Base-by-base conservation (phyloP, 2,329 filamentous ascomycete genomes). In the Xylariaceae sp. region DNA sequence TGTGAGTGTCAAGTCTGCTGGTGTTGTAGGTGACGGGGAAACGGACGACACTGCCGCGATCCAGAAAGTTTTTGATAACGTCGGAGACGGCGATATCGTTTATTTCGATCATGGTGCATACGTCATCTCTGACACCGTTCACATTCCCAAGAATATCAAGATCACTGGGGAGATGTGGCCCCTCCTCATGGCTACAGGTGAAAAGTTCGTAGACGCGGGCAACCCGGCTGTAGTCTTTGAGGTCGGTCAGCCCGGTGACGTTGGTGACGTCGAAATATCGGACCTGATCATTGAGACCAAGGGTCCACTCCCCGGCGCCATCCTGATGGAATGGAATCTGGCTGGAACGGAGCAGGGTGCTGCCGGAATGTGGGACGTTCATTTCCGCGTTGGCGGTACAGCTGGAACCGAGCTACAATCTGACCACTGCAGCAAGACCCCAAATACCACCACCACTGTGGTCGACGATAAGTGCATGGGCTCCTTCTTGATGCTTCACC, bases 111-210 rank as follows among this genome's bases (percentile, higher is more conserved):
- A 88, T 68, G 89, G 89, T 57, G 82, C 86, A 53, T 91, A 92
- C 72, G 73, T 89, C 57, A 77, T 92, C 66, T 86, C 82, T 49
- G 79, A 84, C 66, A 92, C 89, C 0, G 76, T 92, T 72, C 82
- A 83, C 65, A 80, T 92, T 7, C 89, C 89, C 59, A 88, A 88
- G 78, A 83, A 91, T 69, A 86, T 93, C 77, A 89, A 87, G 76
- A 92, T 97, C 71, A 90, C 89, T 6, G 93, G 93, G 68, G 92
- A 97, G 76, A 86, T 95, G 71, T 96, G 90, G 90, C 88, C 93
- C 2, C 77, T 96, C 62, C 88, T 97, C 73, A 88, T 97, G 81
- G 92, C 90, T 30, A 84, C 86, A 54, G 92, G 92, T 56, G 71
- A 76, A 68, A 80, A 75, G 64, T 97, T 97, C 79, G 77, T 80